Percentiles rank a stretch among this genome's conserved stretches.
Evolutionary conservation across 768 basidiomycete species (phyloP).

Genomic region (Aureoboletus auriporus): DNA sequence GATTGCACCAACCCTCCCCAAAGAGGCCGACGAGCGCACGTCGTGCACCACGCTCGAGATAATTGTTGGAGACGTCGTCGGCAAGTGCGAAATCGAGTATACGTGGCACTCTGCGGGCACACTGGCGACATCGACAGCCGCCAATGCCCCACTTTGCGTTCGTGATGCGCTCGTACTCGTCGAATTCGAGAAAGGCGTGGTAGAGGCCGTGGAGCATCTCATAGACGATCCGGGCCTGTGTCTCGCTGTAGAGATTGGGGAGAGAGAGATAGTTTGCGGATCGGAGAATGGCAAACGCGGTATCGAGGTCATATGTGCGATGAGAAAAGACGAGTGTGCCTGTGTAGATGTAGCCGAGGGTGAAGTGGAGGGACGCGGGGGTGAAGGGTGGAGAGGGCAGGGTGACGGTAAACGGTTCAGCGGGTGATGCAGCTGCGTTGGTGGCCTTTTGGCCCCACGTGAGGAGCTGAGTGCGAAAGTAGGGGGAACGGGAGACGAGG

Average conservation of each 20-base stretch:
- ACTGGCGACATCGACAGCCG: conserved; percentile 82
- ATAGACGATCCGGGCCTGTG: conserved; percentile 76
- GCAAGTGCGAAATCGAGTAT: conserved; percentile 77
- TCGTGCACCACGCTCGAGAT: conserved; percentile 68
- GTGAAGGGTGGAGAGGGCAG: conserved; percentile 94
- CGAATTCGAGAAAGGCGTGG: conserved; percentile 76
- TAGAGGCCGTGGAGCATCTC: conserved; percentile 91
- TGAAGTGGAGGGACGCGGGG: conserved; percentile 89
- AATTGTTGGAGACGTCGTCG: conserved; percentile 72
- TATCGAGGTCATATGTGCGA: conserved; percentile 87
- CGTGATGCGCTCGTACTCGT: conserved; percentile 73
- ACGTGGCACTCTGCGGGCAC: conserved; percentile 73
- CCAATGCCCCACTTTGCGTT: conserved; percentile 77
- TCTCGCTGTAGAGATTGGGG: conserved; percentile 68
- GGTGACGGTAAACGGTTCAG: conserved; percentile 56
- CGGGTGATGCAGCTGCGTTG: conserved; percentile 21
- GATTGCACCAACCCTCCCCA: conserved; percentile 84
- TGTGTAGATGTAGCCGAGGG: conserved; percentile 91
- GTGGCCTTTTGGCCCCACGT: conserved; percentile 50
- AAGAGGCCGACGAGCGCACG: conserved; percentile 79
- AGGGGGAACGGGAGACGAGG: conserved; percentile 82
- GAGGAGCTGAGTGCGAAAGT: conserved; percentile 80
- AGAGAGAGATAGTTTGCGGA: conserved; percentile 79
- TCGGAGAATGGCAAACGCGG: conserved; percentile 85
- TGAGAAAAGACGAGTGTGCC: conserved; percentile 93